Conservation (phyloP, 2,329 filamentous ascomycete species). For the Ophiostoma angusticollis region DNA sequence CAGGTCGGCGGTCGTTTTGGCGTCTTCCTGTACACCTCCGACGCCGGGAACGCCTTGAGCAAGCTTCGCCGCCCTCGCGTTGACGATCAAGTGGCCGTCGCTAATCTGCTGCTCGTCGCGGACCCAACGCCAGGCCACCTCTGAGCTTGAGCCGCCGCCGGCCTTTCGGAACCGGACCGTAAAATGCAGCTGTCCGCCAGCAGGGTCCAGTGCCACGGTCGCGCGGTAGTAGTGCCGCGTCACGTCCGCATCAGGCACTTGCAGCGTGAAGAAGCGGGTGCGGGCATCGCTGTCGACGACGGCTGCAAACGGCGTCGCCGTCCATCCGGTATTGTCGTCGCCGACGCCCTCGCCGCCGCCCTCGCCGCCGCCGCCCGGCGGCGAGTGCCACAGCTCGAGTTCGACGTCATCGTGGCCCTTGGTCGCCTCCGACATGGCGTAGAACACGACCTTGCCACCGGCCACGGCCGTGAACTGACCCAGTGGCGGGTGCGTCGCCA, state of each 20-base stretch:
- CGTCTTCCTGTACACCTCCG: too few species aligned
- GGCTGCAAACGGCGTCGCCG: constrained; percentile 34
- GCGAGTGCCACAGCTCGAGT: constrained; percentile 58
- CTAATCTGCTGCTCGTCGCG: constrained; percentile 48
- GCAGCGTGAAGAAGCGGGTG: constrained; percentile 31
- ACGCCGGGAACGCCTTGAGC: too few species aligned
- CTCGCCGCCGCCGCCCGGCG: constrained; percentile 26
- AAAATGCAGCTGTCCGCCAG: constrained; percentile 43
- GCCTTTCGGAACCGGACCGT: constrained; percentile 56
- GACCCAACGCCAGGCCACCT: constrained; percentile 59
- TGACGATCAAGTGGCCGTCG: constrained; percentile 51
- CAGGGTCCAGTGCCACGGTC: constrained; percentile 25
- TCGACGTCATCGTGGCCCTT: constrained; percentile 66
- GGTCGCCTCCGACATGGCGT: constrained; percentile 52
- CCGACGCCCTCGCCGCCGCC: constrained; percentile 28
- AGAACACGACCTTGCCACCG: constrained; percentile 41
- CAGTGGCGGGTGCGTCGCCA: constrained; percentile 51
- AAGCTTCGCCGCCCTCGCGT: constrained; percentile 21
- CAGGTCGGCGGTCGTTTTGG: constrained; percentile 27
- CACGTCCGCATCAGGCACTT: constrained; percentile 23
- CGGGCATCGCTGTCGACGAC: constrained; percentile 21
- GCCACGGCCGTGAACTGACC: constrained; percentile 57
- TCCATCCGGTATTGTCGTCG: constrained; percentile 24
- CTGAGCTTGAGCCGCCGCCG: constrained; percentile 49
- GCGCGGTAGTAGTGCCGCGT: constrained; percentile 41